Evolutionary conservation across 345 rosid genomes (phyloP), one percentile per base, ranked within the genome.

Genomic region (Populus tremula): DNA sequence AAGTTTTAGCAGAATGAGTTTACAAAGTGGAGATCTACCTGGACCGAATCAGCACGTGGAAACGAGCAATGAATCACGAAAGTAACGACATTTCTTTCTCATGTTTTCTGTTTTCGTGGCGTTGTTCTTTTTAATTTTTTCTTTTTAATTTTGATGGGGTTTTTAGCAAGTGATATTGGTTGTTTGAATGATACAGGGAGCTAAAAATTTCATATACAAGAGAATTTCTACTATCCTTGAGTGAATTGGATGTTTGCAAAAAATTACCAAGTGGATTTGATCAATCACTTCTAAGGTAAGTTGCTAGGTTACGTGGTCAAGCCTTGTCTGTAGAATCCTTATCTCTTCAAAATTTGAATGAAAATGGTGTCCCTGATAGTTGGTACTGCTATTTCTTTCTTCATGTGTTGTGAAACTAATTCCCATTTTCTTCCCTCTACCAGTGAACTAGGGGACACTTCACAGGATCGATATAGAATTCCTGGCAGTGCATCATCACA

Each of bases 181-280:
- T 82, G 59, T 74, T 72, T 0, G 69, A 50, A 77, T 88, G 77
- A 76, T 82, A 73, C 90, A 96, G 98, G 95, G 84, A 74, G 81
- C 43, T 78, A 17, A 90, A 76, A 78, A 82, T 90, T 64, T 81
- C 85, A 0, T 96, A 96, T 86, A 80, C 91, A 8, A 89, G 91
- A 80, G 88, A 91, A 20, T 89, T 89, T 81, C 89, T 96, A 31
- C 77, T 92, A 71, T 93, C 97, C 2, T 36, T 96, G 41, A 86
- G 91, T 68, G 94, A 88, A 67, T 86, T 86, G 84, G 97, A 93
- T 62, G 80, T 84, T 79, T 94, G 95, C 90, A 91, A 86, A 83
- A 90, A 84, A 79, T 80, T 91, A 69, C 98, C 97, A 20, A 53
- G 74, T 29, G 95, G 89, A 69, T 89, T 90, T 59, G 85, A 90